Base-by-base conservation (phyloP, 1,284 basidiomycete species). In the Heimioporus punctisporus region DNA sequence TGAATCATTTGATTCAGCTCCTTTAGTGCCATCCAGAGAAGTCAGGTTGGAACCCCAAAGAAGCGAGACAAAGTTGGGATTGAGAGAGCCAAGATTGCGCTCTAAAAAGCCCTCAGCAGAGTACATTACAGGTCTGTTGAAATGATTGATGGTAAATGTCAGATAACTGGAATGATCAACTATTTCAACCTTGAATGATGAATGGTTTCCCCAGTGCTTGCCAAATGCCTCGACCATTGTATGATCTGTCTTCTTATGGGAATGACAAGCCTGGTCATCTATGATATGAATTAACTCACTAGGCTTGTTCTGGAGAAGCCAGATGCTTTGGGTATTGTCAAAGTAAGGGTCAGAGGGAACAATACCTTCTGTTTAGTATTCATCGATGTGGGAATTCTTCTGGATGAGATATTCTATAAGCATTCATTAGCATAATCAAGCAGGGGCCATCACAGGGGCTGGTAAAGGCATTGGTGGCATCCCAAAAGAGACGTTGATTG, bases 371-470 rank as follows among this genome's bases (percentile, higher is more conserved):
- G 82, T 81, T 55, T 81, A 82, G 71, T 95, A 97, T 71, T 98
- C 94, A 49, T 84, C 84, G 9, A 85, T 80, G 50, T 92, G 88
- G 7, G 76, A 78, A 67, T 96, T 92, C 55, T 86, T 86, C 65
- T 95, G 88, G 31, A 92, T 81, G 79, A 92, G 97, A 14, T 31
- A 60, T 86, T 81, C 54, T 97, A 93, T 37, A 98, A 70, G 17
- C 91, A 86, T 68, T 99, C 96, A 64, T 95, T 94, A 48, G 95
- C 94, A 65, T 93, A 95, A 74, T 99, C 99, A 79, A 98, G 21
- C 97, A 95, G 3, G 97, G 96, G 2, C 98, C 83, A 70, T 99
- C 96, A 68, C 98, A 89, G 41, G 99, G 78, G n/a, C 94, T 92
- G 63, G 99, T 90, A 75, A 97, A 98, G 2, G 92, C 93, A 15